phyloP scores from a whole-genome alignment of 176 grass and related monocot genomes.

The Lolium perenne region DNA sequence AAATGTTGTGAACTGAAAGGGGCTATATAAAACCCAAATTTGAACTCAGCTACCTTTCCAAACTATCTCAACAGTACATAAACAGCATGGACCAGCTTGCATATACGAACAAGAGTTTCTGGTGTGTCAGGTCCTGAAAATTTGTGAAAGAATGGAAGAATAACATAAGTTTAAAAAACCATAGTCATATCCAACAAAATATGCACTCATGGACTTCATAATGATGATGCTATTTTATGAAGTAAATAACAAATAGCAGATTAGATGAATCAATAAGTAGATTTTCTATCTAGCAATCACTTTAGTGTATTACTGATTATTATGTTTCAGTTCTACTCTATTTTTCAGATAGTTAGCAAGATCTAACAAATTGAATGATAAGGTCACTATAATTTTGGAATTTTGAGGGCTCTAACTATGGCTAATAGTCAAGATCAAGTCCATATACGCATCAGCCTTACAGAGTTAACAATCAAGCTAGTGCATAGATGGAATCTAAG shows the following conservation, averaged over 20 bases:
- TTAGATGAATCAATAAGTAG: conserved; percentile 6
- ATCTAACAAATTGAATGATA: conserved; percentile 19
- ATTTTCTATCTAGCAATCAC: conserved; percentile 17
- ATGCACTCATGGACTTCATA: too few relatives aligned
- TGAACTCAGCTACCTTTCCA: conserved; percentile 5
- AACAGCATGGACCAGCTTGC: conserved; percentile 20
- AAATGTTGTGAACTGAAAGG: conserved; percentile 24
- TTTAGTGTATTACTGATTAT: conserved; percentile 15
- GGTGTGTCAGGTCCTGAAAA: conserved; percentile 36
- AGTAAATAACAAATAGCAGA: conserved; percentile 3
- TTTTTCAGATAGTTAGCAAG: conserved; percentile 5
- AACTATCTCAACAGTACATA: conserved; percentile 34
- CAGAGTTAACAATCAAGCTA: neutral
- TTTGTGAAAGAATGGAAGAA: conserved; percentile 23
- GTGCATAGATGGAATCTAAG: neutral
- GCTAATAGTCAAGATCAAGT: neutral
- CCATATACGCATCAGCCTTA: conserved; percentile 11
- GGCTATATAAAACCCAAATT: conserved; percentile 5
- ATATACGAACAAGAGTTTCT: conserved; percentile 23
- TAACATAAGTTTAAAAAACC: neutral
- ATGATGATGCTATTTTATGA: conserved; percentile 4
- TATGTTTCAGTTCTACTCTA: neutral
- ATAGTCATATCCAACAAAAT: conserved; percentile 35
- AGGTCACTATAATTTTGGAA: neutral
- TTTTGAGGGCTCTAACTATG: conserved; percentile 9